Percentiles rank a stretch among this genome's conserved stretches.
These are phyloP conservation scores for Clavulina sp. DNA, from an alignment of 768 basidiomycete species.

Conservation along the genomic window DNA sequence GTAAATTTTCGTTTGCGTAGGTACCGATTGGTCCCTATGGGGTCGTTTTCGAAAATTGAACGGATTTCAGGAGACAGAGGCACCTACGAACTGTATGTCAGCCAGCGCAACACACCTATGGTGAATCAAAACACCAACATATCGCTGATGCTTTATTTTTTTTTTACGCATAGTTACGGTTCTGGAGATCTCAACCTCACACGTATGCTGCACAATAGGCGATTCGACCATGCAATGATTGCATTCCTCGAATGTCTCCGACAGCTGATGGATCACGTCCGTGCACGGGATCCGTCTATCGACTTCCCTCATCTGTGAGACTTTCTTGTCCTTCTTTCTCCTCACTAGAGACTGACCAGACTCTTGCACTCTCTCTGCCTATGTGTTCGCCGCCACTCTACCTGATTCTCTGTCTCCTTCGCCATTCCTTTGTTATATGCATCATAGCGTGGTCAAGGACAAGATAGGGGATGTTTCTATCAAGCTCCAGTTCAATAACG, in stretches of 20 bases:
- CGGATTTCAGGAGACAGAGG: constrained; percentile 57
- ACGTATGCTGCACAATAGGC: constrained; percentile 78
- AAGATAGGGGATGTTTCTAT: constrained; percentile 92
- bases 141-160: background rate
- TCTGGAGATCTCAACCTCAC: constrained; percentile 85
- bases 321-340: background rate
- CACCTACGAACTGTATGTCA: constrained; percentile 51
- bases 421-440: background rate
- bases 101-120: background rate
- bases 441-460: constrained; percentile 66
- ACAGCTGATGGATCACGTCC: constrained; percentile 77
- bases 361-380: constrained; percentile 5
- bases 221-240: constrained; percentile 93
- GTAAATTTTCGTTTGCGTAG: constrained; percentile 23
- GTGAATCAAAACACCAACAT: too few relatives aligned
- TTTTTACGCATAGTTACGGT: constrained; percentile 35
- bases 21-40: constrained; percentile 83
- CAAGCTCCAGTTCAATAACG: constrained; percentile 85
- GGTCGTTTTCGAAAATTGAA: constrained; percentile 88
- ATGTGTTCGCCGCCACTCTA: background rate
- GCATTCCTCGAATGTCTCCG: constrained; percentile 89
- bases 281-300: constrained; percentile 46
- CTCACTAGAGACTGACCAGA: too few relatives aligned
- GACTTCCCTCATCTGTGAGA: constrained; percentile 83
- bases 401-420: background rate